Evolutionary conservation across 768 basidiomycete species (phyloP), one percentile per base, ranked within the genome.

Genomic region (Cyclocybe cylindracea): DNA sequence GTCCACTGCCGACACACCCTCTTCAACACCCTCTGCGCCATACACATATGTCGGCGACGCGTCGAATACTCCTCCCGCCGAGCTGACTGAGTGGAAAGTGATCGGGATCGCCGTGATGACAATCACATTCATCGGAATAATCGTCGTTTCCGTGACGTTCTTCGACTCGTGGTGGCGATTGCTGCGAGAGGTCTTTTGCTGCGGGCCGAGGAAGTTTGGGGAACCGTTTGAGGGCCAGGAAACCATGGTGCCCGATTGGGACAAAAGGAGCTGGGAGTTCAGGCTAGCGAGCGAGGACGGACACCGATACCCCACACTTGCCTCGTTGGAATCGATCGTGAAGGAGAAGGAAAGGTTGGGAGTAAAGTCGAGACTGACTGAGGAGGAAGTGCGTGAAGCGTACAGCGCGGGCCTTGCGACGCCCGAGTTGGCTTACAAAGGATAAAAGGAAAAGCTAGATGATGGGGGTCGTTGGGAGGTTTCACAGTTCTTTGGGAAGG

Each of bases 111-210:
- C 78, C 10, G 76, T 87, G 49, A 79, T 87, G 53, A 73, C 78
- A n/a, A 74, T 90, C 59, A 83, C 76, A 43, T 73, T 80, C 35
- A 70, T 89, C 46, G 84, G 76, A 24, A 73, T 71, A 2, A 67
- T 78, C 44, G 76, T 86, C 56, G 72, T 88, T 44, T 69, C 77
- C 7, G 70, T 83, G 48, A 77, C 85, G 29, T 89, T 85, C 68
- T 89, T 87, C 67, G 87, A 91, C 68, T 77, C 82, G 34, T 84
- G 86, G 78, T 84, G 78, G 78, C 74, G 79, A 19, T 83, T 87
- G 65, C 47, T 86, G 46, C 68, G 74, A 34, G 83, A 82, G 41
- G 59, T 81, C 43, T 39, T 81, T 16, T 74, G 75, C 50, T 74
- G 78, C 8, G 54, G 55, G 54, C 67, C 66, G 31, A 66, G 65